Percentiles rank a stretch among this genome's conserved stretches.
Conservation (phyloP, 2,329 filamentous ascomycete genomes). For the Tolypocladium ovalisporum region DNA sequence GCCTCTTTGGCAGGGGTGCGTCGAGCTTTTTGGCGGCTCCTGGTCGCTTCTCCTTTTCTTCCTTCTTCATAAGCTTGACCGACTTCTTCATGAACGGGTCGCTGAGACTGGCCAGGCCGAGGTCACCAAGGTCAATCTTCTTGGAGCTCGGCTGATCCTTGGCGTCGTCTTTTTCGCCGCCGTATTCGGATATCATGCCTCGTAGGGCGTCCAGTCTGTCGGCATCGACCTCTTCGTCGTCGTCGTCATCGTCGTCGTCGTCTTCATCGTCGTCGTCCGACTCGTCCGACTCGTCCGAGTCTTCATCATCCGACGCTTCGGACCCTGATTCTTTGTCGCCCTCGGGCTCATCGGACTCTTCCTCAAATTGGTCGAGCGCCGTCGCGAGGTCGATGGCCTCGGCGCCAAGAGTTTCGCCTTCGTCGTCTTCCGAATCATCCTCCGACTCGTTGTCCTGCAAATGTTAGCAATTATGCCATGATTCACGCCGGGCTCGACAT, state of each 20-base stretch:
- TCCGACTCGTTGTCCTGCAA: conserved; percentile 20
- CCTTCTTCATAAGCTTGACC: conserved; percentile 61
- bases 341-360: conserved; percentile 35
- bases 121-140: conserved; percentile 65
- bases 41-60: conserved; percentile 38
- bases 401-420: conserved; percentile 46
- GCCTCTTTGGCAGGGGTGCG: conserved; percentile 71
- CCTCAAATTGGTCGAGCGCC: conserved; percentile 44
- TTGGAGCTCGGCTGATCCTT: conserved; percentile 33
- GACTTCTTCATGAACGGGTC: conserved; percentile 70
- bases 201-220: conserved; percentile 55
- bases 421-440: conserved; percentile 48
- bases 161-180: conserved; percentile 49
- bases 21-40: conserved; percentile 57
- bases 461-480: background rate
- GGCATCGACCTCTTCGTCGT: conserved; percentile 35
- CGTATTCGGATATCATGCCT: conserved; percentile 58
- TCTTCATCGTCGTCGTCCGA: conserved; percentile 36
- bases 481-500: background rate
- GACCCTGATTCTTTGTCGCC: conserved; percentile 31
- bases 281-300: conserved; percentile 29
- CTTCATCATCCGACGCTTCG: conserved; percentile 30
- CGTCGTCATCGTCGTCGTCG: conserved; percentile 31
- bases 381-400: conserved; percentile 49
- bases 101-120: conserved; percentile 58